Evolutionary conservation across 352 stramenopile species (phyloP), one percentile per base, ranked within the genome.

Genomic region (Phytopythium vexans): DNA sequence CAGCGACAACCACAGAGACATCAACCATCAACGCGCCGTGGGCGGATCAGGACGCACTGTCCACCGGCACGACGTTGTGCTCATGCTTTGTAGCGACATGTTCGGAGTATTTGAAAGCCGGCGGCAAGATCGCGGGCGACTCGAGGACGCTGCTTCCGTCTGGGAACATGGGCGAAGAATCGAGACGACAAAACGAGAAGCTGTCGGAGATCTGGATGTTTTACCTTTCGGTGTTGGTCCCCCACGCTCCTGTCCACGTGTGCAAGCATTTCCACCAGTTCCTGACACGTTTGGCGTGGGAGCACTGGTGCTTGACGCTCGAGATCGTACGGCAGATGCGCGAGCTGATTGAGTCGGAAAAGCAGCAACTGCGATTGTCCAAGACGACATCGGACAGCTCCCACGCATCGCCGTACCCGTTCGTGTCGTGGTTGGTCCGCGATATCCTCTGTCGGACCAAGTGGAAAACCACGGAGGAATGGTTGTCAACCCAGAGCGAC

Each of bases 291-390:
- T 56, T 95, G 37, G 74, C 72, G 21, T 95, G 86, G 86, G 82
- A 93, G 32, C 74, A 92, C 41, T 95, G 86, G 86, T 85, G 77
- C 36, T 53, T 95, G 33, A 89, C 77, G 6, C 66, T 92, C 12
- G 83, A 92, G 34, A 88, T 87, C 32, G 74, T 95, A 2, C 85
- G 91, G 43, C 74, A 92, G 53, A 95, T 95, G 83, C 74, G 83
- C 1, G 83, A 91, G 41, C 60, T 89, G 8, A 60, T 92, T 31
- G 64, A 83, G 41, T 75, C 48, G 9, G 83, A 93, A 53, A 86
- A 74, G 48, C 71, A 86, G 40, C 70, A 85, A 41, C 64, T 88
- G 4, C 53, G 66, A 27, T 57, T 60, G 8, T 37, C 61, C 2
- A 68, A 35, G 1, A n/a, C 53, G 44, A 54, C 33, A n/a, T n/a